Evolutionary conservation across 2,329 filamentous ascomycete species (phyloP).

Genomic region (Ustilaginoidea virens): DNA sequence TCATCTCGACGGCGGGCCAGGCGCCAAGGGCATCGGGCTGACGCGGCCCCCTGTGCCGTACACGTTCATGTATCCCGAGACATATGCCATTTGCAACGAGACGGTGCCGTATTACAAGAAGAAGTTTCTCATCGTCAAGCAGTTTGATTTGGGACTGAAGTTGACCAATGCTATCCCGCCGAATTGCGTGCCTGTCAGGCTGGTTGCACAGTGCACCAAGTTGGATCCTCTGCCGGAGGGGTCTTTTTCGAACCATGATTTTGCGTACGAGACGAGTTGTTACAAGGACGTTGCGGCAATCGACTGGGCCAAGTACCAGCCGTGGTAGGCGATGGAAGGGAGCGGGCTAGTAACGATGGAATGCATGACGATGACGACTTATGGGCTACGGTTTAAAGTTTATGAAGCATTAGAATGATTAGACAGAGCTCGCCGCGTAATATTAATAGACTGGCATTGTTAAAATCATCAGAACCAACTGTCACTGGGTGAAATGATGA

Average conservation of each 20-base stretch:
- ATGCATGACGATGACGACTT: too few relatives aligned
- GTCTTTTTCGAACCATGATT: constrained; percentile 22
- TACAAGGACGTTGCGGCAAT: constrained; percentile 21
- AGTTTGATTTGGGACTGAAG: constrained; percentile 11
- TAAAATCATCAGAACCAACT: too few relatives aligned
- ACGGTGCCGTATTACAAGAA: constrained; percentile 24
- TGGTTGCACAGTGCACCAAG: constrained; percentile 27
- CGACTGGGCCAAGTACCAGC: constrained; percentile 12
- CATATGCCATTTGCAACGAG: constrained; percentile 27
- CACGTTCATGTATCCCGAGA: constrained; percentile 17
- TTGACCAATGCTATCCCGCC: constrained; percentile 13
- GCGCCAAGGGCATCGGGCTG: constrained; percentile 15
- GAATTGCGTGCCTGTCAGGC: constrained; percentile 24
- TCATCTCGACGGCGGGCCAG: background rate
- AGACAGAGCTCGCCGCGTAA: too few relatives aligned
- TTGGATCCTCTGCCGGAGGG: constrained; percentile 20
- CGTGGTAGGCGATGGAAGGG: too few relatives aligned
- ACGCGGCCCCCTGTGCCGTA: constrained; percentile 11
- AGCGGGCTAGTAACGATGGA: too few relatives aligned
- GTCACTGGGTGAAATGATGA: too few relatives aligned
- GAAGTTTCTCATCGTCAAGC: constrained; percentile 23
- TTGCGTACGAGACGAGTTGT: constrained; percentile 21
- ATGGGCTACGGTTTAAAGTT: too few relatives aligned
- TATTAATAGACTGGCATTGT: too few relatives aligned
- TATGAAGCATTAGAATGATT: too few relatives aligned